These are phyloP conservation scores for Chaetoceros tenuissimus DNA, from an alignment of 108 stramenopile genomes.

Conservation along the genomic window DNA sequence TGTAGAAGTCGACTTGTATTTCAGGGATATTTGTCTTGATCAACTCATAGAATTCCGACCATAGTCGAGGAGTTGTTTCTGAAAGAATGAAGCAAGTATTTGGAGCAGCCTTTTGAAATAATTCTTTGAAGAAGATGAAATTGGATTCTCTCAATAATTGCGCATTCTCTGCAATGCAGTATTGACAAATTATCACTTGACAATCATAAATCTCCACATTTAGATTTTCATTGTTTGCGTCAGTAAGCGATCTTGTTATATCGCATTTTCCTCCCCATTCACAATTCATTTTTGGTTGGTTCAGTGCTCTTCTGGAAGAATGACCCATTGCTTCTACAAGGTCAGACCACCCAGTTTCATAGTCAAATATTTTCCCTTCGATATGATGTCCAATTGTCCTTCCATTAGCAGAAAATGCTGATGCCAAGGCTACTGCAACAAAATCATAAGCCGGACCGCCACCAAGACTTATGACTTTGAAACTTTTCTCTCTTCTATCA, in stretches of 20 bases:
- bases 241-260: conserved; percentile 34
- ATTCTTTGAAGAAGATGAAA: conserved; percentile 46
- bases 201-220: conserved; percentile 10
- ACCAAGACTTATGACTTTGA: conserved; percentile 26
- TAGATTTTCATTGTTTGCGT: conserved; percentile 27
- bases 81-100: conserved; percentile 42
- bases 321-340: conserved; percentile 30
- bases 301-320: conserved; percentile 13
- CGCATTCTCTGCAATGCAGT: conserved; percentile 62
- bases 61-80: conserved; percentile 43
- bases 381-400: background rate
- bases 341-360: conserved; percentile 55
- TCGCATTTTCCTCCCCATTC: conserved; percentile 55
- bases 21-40: conserved; percentile 6
- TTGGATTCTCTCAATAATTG: conserved; percentile 18
- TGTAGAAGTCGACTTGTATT: conserved; percentile 16
- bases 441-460: conserved; percentile 66
- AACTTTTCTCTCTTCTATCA: background rate
- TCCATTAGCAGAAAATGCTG: conserved; percentile 15
- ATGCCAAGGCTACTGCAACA: conserved; percentile 29
- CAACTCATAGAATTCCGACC: conserved; percentile 48
- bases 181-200: conserved; percentile 40
- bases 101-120: conserved; percentile 20
- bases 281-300: conserved; percentile 7
- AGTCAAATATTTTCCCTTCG: conserved; percentile 35